phyloP scores from a whole-genome alignment of 1,284 basidiomycete species.

The Thecaphora thlaspeos region DNA sequence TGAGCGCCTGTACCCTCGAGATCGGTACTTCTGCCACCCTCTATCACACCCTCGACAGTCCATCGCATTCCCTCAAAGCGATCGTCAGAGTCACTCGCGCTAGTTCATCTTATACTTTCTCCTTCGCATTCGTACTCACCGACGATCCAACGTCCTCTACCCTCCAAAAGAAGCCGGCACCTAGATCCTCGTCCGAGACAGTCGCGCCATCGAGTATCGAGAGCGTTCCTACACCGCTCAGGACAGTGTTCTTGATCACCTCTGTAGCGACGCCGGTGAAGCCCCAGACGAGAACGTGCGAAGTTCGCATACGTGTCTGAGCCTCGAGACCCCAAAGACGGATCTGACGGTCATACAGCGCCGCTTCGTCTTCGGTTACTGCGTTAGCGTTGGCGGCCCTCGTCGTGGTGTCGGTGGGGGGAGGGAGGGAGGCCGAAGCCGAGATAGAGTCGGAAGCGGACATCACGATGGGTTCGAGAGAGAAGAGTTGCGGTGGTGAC shows the following conservation, averaged over 20 bases:
- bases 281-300: slow-evolving; percentile 80
- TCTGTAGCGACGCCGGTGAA: slow-evolving; percentile 89
- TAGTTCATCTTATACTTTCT: no score
- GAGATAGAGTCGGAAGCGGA: no score
- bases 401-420: not conserved
- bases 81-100: no score
- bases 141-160: slow-evolving; percentile 77
- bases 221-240: slow-evolving; percentile 65
- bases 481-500: no score
- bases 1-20: slow-evolving; percentile 76
- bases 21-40: slow-evolving; percentile 8
- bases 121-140: slow-evolving; percentile 23
- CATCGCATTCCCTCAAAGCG: no score
- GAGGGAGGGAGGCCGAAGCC: no score
- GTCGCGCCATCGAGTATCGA: slow-evolving; percentile 62
- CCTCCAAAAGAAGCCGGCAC: slow-evolving; percentile 88
- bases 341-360: slow-evolving; percentile 94
- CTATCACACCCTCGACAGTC: no score
- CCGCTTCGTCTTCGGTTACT: slow-evolving; percentile 69
- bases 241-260: slow-evolving; percentile 81
- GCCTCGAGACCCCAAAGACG: slow-evolving; percentile 96
- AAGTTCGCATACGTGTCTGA: slow-evolving; percentile 92
- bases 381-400: not conserved
- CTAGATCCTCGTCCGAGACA: slow-evolving; percentile 70
- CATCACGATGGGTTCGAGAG: no score